Evolutionary conservation across 495 filamentous ascomycete genomes (phyloP).

Genomic region (Penicillium pulvis): DNA sequence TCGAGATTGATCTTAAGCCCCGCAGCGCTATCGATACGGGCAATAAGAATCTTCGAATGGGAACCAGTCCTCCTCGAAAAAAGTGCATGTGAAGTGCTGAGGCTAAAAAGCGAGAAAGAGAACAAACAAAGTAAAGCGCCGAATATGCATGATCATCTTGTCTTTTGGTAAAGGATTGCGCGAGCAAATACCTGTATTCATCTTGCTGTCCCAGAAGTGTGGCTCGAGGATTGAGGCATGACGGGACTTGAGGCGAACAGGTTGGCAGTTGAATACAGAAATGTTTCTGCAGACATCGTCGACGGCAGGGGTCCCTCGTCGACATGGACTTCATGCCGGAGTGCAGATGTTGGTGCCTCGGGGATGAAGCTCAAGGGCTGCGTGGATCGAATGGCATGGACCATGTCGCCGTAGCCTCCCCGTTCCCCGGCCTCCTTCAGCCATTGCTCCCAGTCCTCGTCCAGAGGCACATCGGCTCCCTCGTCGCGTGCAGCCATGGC

Average conservation of each 20-base stretch:
- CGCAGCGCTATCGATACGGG: slow-evolving; percentile 1
- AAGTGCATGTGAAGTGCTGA: slow-evolving; percentile 2
- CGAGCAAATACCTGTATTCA: slow-evolving; percentile 7
- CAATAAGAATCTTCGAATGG: slow-evolving; percentile 14
- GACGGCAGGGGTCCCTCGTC: slow-evolving; percentile 17
- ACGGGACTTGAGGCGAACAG: slow-evolving; percentile 16
- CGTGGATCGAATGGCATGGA: slow-evolving; percentile 43
- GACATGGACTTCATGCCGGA: slow-evolving; percentile 14
- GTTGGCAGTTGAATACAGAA: slow-evolving; percentile 20
- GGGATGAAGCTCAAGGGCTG: slow-evolving; percentile 38
- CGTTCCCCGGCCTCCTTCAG: slow-evolving; percentile 76
- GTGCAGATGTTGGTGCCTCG: slow-evolving; percentile 27
- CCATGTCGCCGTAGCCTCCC: slow-evolving; percentile 45
- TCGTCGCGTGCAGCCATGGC: slow-evolving; percentile 66
- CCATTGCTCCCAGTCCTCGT: slow-evolving; percentile 86
- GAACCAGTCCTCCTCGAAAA: slow-evolving; percentile 24
- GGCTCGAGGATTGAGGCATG: slow-evolving; percentile 17
- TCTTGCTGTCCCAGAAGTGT: slow-evolving; percentile 20
- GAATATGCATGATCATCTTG: slow-evolving; percentile 23
- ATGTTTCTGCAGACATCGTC: slow-evolving; percentile 19
- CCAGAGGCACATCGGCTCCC: slow-evolving; percentile 64
- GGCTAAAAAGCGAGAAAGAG: slow-evolving; percentile 5
- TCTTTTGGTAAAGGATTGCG: slow-evolving; percentile 5
- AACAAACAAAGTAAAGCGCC: slow-evolving; percentile 20
- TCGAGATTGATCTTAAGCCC: slow-evolving; percentile 1